Base-by-base conservation (phyloP, 2,329 filamentous ascomycete species). In the Penicillium sp. region DNA sequence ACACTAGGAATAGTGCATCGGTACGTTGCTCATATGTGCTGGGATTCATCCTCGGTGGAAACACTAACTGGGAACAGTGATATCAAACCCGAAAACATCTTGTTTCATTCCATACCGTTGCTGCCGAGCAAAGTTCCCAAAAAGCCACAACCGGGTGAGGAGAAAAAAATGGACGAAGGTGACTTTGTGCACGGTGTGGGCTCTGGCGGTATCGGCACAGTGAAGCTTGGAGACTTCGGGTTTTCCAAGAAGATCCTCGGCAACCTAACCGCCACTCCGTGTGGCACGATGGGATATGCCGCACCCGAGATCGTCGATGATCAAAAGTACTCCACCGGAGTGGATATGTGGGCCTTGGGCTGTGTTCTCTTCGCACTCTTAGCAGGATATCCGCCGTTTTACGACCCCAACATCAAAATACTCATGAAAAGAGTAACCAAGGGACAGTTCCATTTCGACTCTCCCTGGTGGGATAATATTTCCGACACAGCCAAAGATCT, bases 331-430 rank as follows among this genome's bases (percentile, higher is more conserved):
- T 53, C 55, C 1, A 52, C 52, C 16, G 49, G 48, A 3, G 55
- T 57, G n/a, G 55, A 57, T 32, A 57, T 57, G 52, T 57, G 55
- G 55, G 55, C 51, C 1, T 36, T 57, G 6, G 55, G 55, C 3
- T 57, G 55, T 50, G 41, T 55, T 1, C 24, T 57, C 2, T 57
- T 52, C 32, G 54, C 55, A 9, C 47, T 57, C 24, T 34, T 57
- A 4, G 51, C 48, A 14, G 55, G 55, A 7, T 57, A 49, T 13
- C 55, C 55, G 10, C 55, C 55, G 3, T 57, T 57, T 45, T 57
- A 57, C n/a, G 49, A 57, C 42, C 45, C 47, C 14, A 43, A 57
- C 32, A 48, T 54, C 16, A 45, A 48, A 11, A 43, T 54, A 13
- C 38, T 57, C 48, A 55, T 45, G 34, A 48, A 43, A 4, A 47